phyloP scores from a whole-genome alignment of 257 asterid species.

The Catharanthus roseus region DNA sequence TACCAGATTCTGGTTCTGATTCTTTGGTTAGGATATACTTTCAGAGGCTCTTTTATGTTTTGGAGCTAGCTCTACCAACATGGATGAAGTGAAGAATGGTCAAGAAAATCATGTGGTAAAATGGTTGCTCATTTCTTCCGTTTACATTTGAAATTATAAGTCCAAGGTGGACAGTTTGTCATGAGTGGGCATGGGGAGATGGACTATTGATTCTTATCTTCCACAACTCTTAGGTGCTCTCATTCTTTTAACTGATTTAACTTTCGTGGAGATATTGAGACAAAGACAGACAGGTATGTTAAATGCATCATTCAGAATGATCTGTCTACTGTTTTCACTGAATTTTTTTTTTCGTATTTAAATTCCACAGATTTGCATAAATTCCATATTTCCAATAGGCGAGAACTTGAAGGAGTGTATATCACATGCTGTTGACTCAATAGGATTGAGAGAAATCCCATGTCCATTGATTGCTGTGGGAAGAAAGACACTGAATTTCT shows the following conservation, averaged over 20 bases:
- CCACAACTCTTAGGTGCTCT: not conserved
- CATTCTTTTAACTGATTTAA: too few relatives aligned
- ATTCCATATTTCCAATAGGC: conserved; percentile 48
- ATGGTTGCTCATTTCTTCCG: not conserved
- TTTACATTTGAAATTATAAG: not conserved
- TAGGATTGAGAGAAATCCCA: conserved; percentile 56
- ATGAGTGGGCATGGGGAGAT: not conserved
- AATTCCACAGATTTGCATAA: conserved; percentile 57
- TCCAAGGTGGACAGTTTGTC: not conserved
- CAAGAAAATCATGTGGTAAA: conserved; percentile 41
- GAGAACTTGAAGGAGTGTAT: conserved; percentile 74
- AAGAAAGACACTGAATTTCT: not conserved
- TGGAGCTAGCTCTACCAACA: conserved; percentile 80
- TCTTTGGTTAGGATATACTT: conserved; percentile 45
- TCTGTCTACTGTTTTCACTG: not conserved
- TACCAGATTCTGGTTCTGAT: not conserved
- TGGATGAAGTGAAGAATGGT: conserved; percentile 42
- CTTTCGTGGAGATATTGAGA: too few relatives aligned
- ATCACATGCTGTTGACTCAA: conserved; percentile 67
- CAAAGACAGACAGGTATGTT: too few relatives aligned
- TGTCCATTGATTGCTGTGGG: not conserved
- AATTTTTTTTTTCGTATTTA: too few relatives aligned
- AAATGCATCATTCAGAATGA: not conserved
- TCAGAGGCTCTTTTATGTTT: conserved; percentile 83
- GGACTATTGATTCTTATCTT: not conserved